These are phyloP conservation scores for Fusarium armeniacum DNA, from an alignment of 2,329 filamentous ascomycete genomes.

Conservation along the genomic window DNA sequence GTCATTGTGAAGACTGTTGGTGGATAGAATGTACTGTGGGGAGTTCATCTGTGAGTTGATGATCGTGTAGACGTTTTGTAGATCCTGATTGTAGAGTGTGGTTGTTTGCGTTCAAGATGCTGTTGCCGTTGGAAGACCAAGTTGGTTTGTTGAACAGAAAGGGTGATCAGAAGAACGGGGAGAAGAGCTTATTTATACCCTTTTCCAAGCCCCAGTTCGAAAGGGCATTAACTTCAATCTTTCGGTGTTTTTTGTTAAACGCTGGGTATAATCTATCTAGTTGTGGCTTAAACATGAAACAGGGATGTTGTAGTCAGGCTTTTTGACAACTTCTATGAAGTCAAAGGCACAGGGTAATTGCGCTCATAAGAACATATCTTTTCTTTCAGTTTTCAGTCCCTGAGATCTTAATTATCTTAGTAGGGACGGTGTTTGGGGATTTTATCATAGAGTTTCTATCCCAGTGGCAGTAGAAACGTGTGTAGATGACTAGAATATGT, in stretches of 20 bases:
- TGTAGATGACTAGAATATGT: not conserved
- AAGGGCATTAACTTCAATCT: not conserved
- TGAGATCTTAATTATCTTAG: no score
- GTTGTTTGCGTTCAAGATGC: not conserved
- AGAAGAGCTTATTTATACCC: not conserved
- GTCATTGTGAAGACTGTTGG: not conserved
- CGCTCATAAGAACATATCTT: not conserved
- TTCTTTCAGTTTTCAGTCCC: no score
- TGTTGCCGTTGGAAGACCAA: not conserved
- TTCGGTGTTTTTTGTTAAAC: not conserved
- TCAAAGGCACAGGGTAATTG: not conserved
- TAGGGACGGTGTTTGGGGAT: no score
- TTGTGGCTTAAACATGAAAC: not conserved
- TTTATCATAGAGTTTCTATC: not conserved
- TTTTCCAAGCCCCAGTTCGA: not conserved
- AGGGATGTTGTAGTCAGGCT: accelerated
- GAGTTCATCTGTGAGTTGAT: not conserved
- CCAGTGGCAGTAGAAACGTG: not conserved
- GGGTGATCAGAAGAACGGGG: not conserved
- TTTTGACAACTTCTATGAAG: not conserved
- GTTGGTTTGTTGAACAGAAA: not conserved
- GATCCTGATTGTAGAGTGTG: not conserved
- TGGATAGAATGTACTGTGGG: no score
- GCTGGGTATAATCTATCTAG: not conserved
- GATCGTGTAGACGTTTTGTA: not conserved